These are phyloP conservation scores for Trichoderma breve DNA, from an alignment of 2,329 filamentous ascomycete species.

Conservation along the genomic window DNA sequence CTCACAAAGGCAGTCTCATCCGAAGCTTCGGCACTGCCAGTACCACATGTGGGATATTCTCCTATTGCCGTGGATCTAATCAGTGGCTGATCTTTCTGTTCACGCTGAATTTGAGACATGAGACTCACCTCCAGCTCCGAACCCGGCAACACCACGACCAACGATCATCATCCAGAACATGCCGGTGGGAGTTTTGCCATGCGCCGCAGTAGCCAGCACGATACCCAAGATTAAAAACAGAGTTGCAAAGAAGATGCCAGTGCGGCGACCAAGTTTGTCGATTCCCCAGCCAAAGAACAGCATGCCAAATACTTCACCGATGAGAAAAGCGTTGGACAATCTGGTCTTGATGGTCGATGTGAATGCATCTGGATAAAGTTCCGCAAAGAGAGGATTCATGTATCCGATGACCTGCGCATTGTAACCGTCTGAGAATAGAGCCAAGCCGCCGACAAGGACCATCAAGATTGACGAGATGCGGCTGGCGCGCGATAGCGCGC, in stretches of 20 bases:
- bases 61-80: conserved; percentile 17
- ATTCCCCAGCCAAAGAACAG: conserved; percentile 42
- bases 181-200: conserved; percentile 41
- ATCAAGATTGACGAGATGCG: neutral
- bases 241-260: conserved; percentile 45
- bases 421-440: conserved; percentile 36
- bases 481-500: neutral
- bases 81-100: neutral
- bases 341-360: conserved; percentile 37
- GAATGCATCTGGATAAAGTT: conserved; percentile 34
- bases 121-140: conserved; percentile 38
- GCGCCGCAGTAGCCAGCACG: conserved; percentile 43
- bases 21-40: conserved; percentile 30
- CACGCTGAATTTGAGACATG: neutral
- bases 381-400: conserved; percentile 34
- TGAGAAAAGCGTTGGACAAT: conserved; percentile 40
- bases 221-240: conserved; percentile 46
- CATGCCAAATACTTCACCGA: conserved; percentile 44
- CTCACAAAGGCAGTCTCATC: conserved; percentile 30
- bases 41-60: conserved; percentile 33
- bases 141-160: conserved; percentile 46
- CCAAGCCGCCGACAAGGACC: conserved; percentile 32
- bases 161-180: conserved; percentile 54
- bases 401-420: conserved; percentile 36
- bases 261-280: conserved; percentile 46